phyloP scores from a whole-genome alignment of 2,329 filamentous ascomycete species.

The Fusarium pininemorale region DNA sequence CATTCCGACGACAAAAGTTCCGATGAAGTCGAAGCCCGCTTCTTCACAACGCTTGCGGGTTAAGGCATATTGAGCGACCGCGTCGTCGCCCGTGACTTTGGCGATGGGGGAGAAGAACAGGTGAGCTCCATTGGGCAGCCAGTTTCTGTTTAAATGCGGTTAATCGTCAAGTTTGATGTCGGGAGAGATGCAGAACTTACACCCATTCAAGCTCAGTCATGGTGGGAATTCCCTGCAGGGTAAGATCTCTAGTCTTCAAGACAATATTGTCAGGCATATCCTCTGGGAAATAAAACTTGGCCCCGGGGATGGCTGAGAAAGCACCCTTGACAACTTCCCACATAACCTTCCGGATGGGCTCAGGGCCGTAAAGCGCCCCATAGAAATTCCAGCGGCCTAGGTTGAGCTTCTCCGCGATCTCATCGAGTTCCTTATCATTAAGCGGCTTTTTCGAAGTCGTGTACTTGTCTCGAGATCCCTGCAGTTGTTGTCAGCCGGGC shows the following conservation, averaged over 20 bases:
- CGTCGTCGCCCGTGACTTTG: slow-evolving; percentile 31
- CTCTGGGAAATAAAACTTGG: slow-evolving; percentile 35
- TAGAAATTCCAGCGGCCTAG: slow-evolving; percentile 38
- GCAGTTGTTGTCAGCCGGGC: background rate
- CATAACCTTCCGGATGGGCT: slow-evolving; percentile 27
- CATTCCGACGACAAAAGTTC: slow-evolving; percentile 29
- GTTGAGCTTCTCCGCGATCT: slow-evolving; percentile 30
- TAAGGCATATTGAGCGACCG: slow-evolving; percentile 19
- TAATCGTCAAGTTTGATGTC: rapidly evolving
- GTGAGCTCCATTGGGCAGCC: slow-evolving; percentile 34
- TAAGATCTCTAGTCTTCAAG: slow-evolving; percentile 23
- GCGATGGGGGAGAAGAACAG: slow-evolving; percentile 38
- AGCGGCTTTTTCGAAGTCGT: slow-evolving; percentile 11
- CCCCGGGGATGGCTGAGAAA: slow-evolving; percentile 28
- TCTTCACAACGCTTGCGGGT: slow-evolving; percentile 26
- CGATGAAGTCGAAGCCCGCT: slow-evolving; percentile 33
- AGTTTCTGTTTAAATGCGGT: background rate
- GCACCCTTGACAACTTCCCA: slow-evolving; percentile 26
- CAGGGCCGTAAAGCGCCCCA: slow-evolving; percentile 33
- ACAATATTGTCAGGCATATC: slow-evolving; percentile 31
- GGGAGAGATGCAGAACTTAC: background rate
- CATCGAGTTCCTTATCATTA: slow-evolving; percentile 15
- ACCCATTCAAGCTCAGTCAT: slow-evolving; percentile 35
- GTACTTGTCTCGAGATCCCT: slow-evolving; percentile 17
- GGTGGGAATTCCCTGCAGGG: slow-evolving; percentile 28